A percentile compares a stretch with the other conserved stretches of the same genome.
Evolutionary conservation across 768 basidiomycete genomes (phyloP).

Genomic region (Tephrocybe sp.): DNA sequence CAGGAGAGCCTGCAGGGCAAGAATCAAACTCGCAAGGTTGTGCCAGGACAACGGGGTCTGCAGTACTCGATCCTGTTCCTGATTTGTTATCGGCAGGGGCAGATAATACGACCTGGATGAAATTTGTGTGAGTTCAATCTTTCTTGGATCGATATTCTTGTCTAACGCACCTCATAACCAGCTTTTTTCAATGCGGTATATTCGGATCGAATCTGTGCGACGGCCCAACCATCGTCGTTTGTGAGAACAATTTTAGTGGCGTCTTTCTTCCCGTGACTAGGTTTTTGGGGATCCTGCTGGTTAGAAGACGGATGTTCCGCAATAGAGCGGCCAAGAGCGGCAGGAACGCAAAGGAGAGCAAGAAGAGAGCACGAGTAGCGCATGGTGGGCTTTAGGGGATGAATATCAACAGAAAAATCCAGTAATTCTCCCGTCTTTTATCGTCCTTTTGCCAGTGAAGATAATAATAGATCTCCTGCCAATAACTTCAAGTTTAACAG

Average conservation of each 20-base stretch:
- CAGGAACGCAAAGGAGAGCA: neutral
- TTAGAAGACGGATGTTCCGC: neutral
- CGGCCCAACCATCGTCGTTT: conserved; percentile 38
- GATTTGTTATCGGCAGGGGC: conserved; percentile 41
- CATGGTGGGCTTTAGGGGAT: neutral
- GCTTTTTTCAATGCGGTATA: conserved; percentile 32
- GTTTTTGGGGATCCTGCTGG: neutral
- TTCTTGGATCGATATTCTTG: neutral
- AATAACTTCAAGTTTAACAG: no score
- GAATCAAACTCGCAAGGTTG: conserved; percentile 40
- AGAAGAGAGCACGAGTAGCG: conserved; percentile 1
- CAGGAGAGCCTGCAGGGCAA: conserved; percentile 38
- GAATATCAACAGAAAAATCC: no score
- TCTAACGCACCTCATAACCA: conserved; percentile 31
- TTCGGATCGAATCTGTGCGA: conserved; percentile 40
- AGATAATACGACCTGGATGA: conserved; percentile 39
- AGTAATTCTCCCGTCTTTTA: no score
- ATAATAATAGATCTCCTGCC: no score
- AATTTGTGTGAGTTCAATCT: neutral
- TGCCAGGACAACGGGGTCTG: conserved; percentile 27
- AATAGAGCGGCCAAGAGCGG: neutral
- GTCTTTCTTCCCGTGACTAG: neutral
- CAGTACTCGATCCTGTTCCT: conserved; percentile 37
- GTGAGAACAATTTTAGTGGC: conserved; percentile 21
- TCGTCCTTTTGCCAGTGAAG: no score